Conservation (phyloP, 371 early-diverging fungal genomes). For the Rhizopus stolonifer region DNA sequence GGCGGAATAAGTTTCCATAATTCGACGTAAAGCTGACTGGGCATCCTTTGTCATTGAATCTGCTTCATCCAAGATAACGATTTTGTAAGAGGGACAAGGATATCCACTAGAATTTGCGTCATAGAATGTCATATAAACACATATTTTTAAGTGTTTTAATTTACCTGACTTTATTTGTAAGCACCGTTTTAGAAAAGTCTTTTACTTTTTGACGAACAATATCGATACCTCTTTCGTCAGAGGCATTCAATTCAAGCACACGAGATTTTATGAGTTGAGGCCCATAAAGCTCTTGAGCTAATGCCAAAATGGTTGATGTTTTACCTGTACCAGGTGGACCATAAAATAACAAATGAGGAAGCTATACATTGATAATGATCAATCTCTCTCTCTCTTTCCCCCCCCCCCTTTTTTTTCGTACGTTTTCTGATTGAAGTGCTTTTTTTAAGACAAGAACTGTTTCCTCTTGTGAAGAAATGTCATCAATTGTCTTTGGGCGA, state of each 20-base stretch:
- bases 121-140: too few relatives aligned
- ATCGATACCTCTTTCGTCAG: slow-evolving; percentile 98
- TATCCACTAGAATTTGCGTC: too few relatives aligned
- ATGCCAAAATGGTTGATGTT: slow-evolving; percentile 95
- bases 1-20: slow-evolving; percentile 98
- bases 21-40: slow-evolving; percentile 96
- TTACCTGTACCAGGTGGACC: slow-evolving; percentile 99
- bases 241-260: slow-evolving; percentile 98
- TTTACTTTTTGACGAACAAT: slow-evolving; percentile 97
- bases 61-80: slow-evolving; percentile 99
- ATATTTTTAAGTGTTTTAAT: too few relatives aligned
- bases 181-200: slow-evolving; percentile 86
- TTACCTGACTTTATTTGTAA: slow-evolving; percentile 51
- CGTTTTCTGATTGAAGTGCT: slow-evolving; percentile 83
- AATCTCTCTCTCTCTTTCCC: too few relatives aligned
- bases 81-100: slow-evolving; percentile 88
- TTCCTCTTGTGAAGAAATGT: slow-evolving; percentile 90
- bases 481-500: slow-evolving; percentile 87
- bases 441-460: slow-evolving; percentile 83
- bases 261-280: slow-evolving; percentile 74
- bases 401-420: slow-evolving; percentile 32
- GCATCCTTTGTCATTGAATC: slow-evolving; percentile 99
- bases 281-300: slow-evolving; percentile 90
- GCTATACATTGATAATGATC: too few relatives aligned
- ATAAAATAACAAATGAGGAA: slow-evolving; percentile 98